These are phyloP conservation scores for Saccharomycopsis olivae DNA, from an alignment of 805 yeast species.

Conservation along the genomic window DNA sequence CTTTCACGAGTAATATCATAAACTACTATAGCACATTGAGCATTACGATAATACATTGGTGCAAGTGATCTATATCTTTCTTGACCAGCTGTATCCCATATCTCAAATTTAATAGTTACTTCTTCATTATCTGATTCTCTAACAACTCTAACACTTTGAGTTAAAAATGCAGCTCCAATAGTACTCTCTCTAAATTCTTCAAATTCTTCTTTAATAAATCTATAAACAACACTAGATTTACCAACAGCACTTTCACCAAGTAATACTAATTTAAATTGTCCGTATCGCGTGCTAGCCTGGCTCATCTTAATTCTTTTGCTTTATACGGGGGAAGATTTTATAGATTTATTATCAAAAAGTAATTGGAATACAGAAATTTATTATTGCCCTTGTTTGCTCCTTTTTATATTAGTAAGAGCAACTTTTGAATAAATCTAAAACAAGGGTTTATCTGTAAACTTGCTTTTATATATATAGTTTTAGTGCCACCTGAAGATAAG, in stretches of 20 bases:
- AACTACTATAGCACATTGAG: slow-evolving; percentile 71
- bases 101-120: slow-evolving; percentile 58
- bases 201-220: slow-evolving; percentile 66
- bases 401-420: not conserved
- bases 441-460: no score
- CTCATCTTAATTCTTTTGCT: no score
- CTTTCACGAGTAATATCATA: slow-evolving; percentile 62
- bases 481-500: no score
- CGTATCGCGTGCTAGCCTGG: slow-evolving; percentile 22
- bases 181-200: slow-evolving; percentile 70
- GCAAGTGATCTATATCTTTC: slow-evolving; percentile 70
- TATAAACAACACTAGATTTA: slow-evolving; percentile 52
- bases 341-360: no score
- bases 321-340: no score
- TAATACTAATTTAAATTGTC: slow-evolving; percentile 51
- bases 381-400: not conserved
- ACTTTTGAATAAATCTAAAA: no score
- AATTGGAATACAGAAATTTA: no score
- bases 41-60: slow-evolving; percentile 76
- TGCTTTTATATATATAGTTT: no score
- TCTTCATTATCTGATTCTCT: slow-evolving; percentile 21
- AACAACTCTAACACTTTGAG: slow-evolving; percentile 32
- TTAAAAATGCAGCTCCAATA: slow-evolving; percentile 75
- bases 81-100: slow-evolving; percentile 86
- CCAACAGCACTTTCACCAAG: slow-evolving; percentile 64